Evolutionary conservation across 2,329 filamentous ascomycete genomes (phyloP).

Genomic region (Epichloe sp.): DNA sequence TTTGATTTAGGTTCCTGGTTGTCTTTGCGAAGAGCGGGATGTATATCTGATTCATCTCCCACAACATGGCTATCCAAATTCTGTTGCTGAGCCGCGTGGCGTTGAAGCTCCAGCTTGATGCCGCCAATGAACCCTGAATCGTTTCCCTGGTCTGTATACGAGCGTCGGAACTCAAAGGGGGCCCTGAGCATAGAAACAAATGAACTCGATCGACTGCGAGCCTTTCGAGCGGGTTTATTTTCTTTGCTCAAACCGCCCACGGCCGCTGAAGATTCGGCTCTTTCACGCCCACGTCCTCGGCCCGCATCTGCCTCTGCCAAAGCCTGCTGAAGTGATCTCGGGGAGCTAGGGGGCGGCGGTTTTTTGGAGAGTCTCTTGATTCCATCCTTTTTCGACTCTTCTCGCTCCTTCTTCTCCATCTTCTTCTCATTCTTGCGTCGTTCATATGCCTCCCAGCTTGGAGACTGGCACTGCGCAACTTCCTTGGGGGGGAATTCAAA

Average conservation of each 20-base stretch:
- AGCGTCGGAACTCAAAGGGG: slow-evolving; percentile 22
- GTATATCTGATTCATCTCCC: slow-evolving; percentile 15
- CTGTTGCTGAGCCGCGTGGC: slow-evolving; percentile 19
- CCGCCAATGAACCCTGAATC: slow-evolving; percentile 27
- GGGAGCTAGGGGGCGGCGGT: slow-evolving; percentile 16
- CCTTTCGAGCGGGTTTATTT: slow-evolving; percentile 9
- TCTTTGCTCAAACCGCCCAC: slow-evolving; percentile 10
- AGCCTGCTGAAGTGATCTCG: slow-evolving; percentile 6
- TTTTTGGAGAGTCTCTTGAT: slow-evolving; percentile 21
- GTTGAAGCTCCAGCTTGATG: slow-evolving; percentile 27
- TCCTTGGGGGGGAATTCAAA: slow-evolving; percentile 19
- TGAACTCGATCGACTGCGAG: slow-evolving; percentile 23
- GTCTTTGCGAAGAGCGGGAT: slow-evolving; percentile 22
- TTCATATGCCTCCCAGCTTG: slow-evolving; percentile 46
- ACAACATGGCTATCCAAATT: slow-evolving; percentile 15
- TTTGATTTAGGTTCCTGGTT: slow-evolving; percentile 14
- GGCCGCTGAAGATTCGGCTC: slow-evolving; percentile 6
- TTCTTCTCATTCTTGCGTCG: slow-evolving; percentile 41
- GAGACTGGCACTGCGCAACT: slow-evolving; percentile 38
- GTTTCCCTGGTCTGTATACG: slow-evolving; percentile 18
- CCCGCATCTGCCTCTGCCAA: slow-evolving; percentile 6
- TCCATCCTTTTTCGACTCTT: slow-evolving; percentile 13
- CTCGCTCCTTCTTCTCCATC: slow-evolving; percentile 20
- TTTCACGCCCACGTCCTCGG: slow-evolving; percentile 3
- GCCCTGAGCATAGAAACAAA: slow-evolving; percentile 22